These are phyloP conservation scores for Ceratobasidium sp. DNA, from an alignment of 1,284 basidiomycete genomes.

Conservation along the genomic window DNA sequence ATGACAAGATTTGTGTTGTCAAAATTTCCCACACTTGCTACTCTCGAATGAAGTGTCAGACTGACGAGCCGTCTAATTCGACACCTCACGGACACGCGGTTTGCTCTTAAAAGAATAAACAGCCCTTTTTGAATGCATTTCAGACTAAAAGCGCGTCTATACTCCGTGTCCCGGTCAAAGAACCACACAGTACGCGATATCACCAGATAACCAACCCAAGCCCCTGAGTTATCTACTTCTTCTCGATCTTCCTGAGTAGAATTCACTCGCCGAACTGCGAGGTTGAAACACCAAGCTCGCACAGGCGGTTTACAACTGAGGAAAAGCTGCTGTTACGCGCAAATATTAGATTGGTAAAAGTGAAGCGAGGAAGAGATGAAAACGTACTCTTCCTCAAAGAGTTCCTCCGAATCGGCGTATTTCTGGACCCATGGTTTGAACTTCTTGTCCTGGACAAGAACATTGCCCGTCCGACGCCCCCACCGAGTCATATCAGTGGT, in stretches of 20 bases:
- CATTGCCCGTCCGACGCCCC: no score
- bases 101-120: no score
- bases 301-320: constrained; percentile 76
- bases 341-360: constrained; percentile 26
- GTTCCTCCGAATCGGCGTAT: constrained; percentile 60
- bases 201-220: background rate
- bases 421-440: no score
- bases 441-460: no score
- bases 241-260: background rate
- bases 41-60: no score
- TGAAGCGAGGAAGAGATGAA: constrained; percentile 8
- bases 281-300: constrained; percentile 90
- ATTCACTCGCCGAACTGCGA: constrained; percentile 67
- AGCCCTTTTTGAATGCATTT: no score
- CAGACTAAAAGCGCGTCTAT: background rate
- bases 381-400: constrained; percentile 91
- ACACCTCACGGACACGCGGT: no score
- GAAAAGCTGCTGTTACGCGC: constrained; percentile 73
- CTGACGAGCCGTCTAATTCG: no score
- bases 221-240: background rate
- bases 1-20: no score
- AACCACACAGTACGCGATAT: background rate
- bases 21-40: no score
- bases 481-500: no score
- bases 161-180: background rate